phyloP scores from a whole-genome alignment of 768 basidiomycete species.

The Cyathus striatus region DNA sequence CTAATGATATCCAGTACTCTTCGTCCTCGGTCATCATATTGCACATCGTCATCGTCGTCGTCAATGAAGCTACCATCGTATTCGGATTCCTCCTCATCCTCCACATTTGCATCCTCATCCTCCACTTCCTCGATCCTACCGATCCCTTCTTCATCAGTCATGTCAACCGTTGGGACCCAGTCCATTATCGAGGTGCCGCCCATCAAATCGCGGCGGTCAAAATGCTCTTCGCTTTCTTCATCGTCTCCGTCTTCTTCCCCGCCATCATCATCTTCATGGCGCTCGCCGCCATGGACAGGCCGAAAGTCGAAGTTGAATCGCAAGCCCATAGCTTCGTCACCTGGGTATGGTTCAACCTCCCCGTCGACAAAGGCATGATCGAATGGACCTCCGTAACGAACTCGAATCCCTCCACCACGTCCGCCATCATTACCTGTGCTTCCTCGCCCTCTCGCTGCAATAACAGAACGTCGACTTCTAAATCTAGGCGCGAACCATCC shows the following conservation, averaged over 20 bases:
- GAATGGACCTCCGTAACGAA: neutral
- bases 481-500: too few relatives aligned
- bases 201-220: neutral
- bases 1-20: too few relatives aligned
- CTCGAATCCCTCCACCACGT: neutral
- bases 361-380: neutral
- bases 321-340: neutral
- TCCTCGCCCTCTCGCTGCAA: too few relatives aligned
- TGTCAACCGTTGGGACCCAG: neutral
- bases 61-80: neutral
- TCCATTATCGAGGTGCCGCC: neutral
- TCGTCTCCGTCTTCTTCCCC: conserved; percentile 9
- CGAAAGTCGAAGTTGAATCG: neutral
- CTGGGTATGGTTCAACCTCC: conserved; percentile 3
- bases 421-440: neutral
- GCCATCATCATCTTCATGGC: conserved; percentile 2
- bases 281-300: neutral
- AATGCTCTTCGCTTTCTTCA: conserved; percentile 1
- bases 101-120: conserved; percentile 4
- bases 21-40: conserved; percentile 8
- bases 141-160: neutral
- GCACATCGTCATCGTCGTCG: conserved; percentile 9
- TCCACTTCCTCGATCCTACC: neutral
- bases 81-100: conserved; percentile 4
- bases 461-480: too few relatives aligned